Evolutionary conservation across 768 basidiomycete species (phyloP), one percentile per base, ranked within the genome.

Genomic region (Hypholoma fasciculare): DNA sequence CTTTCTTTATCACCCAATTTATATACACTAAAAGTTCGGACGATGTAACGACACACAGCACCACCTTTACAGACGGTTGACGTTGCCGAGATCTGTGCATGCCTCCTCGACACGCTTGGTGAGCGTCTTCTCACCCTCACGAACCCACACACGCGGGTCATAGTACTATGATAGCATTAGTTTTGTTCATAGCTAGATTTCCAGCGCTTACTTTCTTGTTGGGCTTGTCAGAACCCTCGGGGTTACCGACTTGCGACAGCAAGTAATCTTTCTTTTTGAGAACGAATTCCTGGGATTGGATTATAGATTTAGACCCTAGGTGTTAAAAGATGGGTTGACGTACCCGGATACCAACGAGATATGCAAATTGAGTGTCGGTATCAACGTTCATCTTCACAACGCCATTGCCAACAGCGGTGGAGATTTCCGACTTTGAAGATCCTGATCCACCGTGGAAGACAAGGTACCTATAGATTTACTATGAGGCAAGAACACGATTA

Each of bases 391-490:
- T 98, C 83, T 99, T 99, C 71, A 98, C 88, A 42, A 97, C 96
- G 68, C 96, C 96, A 72, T 96, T 83, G 52, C 76, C 69, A 63
- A 98, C 97, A 57, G 96, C 96, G 48, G 88, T 93, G 66, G 79
- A 81, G 78, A 98, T 99, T 77, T 99, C 97, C 48, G 96, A 90
- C 77, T 94, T 94, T 64, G 91, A 87, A 34, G 97, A 98, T 46
- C 97, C 97, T 53, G 97, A 98, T 63, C 97, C 97, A 76, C 97
- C 97, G 79, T 99, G 97, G 94, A 98, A 99, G 75, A 98, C 97
- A 61, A 98, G 92, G 86, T 89, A 98, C 65, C 93, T 94, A 39
- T 52, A 3, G 13, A 58, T 7, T 54, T 54, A 54, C 20, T 23
- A 12, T 54, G 34, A 61, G 62, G n/a, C 47, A 27, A 36, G 14